Base-by-base conservation (phyloP, 2,329 filamentous ascomycete species). In the Cercospora brassicicola region DNA sequence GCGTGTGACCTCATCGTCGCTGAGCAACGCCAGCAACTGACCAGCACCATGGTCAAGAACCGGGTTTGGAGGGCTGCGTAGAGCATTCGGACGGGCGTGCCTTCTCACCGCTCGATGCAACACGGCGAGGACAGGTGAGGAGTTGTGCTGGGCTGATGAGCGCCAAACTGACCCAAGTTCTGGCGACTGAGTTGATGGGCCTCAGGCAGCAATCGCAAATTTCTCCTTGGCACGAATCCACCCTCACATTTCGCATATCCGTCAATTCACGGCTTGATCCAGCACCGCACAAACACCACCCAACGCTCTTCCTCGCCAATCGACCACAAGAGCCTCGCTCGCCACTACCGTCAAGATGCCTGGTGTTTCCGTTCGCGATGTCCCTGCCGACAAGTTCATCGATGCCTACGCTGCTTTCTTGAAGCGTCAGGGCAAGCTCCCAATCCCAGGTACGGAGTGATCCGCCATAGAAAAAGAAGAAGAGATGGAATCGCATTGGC, bases 361-460 rank as follows among this genome's bases (percentile, higher is more conserved):
- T 84, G 91, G 91, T 84, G 87, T 92, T 82, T 88, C 86, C 79
- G 91, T 94, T 84, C 91, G 91, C 85, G 91, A 94, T 86, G 91
- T 94, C 82, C 90, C 92, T 88, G 90, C 91, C 84, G 91, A 93
- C 83, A 92, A 94, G 86, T 95, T 95, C 88, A 94, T 95, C 85
- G 84, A 87, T 78, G 87, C 91, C 81, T 96, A 95, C 83, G 87
- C 91, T 81, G 90, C 88, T 80, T 96, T 95, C 89, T 84, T 96
- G 88, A 95, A 95, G 91, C 90, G 92, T 80, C 92, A 95, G 87
- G 92, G 92, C 85, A 94, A 94, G 87, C 91, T 95, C 77, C 91
- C 91, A 81, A 92, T 94, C 80, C 92, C 92, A 83, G 91, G 91
- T 94, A 88, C 81, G 89, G 62, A 64, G 53, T 64, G 51, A 64